Conservation (phyloP, 164 flowering plant species). For the Magnolia officinalis region DNA sequence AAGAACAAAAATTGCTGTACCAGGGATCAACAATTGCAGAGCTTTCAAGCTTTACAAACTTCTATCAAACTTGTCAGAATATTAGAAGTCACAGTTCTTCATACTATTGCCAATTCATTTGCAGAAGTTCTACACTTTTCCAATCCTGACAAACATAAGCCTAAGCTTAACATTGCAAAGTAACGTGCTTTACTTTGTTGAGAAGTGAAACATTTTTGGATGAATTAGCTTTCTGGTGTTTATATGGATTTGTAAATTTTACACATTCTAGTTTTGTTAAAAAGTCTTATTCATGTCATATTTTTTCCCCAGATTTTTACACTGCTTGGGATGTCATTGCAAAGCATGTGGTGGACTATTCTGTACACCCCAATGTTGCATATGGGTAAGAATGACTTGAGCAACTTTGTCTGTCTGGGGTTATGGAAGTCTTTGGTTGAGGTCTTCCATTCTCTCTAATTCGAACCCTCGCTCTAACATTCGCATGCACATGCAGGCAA, state of each 20-base stretch:
- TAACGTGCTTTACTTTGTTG: not conserved
- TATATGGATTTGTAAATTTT: not conserved
- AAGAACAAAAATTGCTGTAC: too few species aligned
- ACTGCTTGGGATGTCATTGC: slow-evolving; percentile 90
- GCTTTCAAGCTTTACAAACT: not conserved
- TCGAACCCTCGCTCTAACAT: not conserved
- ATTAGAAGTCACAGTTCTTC: not conserved
- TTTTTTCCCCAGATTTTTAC: slow-evolving; percentile 69
- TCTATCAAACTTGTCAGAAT: not conserved
- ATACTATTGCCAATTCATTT: too few species aligned
- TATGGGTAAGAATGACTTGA: slow-evolving; percentile 46
- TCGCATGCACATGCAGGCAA: too few species aligned
- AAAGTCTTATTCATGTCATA: not conserved
- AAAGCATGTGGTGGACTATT: slow-evolving; percentile 43
- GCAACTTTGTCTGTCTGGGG: not conserved
- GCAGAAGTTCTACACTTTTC: not conserved
- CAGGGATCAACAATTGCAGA: too few species aligned
- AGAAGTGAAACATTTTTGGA: not conserved
- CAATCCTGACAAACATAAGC: not conserved
- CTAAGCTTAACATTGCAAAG: not conserved
- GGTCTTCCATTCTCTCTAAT: not conserved
- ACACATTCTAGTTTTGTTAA: not conserved
- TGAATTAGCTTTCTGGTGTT: not conserved
- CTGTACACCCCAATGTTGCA: slow-evolving; percentile 48
- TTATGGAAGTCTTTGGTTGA: not conserved